These are phyloP conservation scores for Parsonsia alboflavescens DNA, from an alignment of 257 asterid species.

Conservation along the genomic window DNA sequence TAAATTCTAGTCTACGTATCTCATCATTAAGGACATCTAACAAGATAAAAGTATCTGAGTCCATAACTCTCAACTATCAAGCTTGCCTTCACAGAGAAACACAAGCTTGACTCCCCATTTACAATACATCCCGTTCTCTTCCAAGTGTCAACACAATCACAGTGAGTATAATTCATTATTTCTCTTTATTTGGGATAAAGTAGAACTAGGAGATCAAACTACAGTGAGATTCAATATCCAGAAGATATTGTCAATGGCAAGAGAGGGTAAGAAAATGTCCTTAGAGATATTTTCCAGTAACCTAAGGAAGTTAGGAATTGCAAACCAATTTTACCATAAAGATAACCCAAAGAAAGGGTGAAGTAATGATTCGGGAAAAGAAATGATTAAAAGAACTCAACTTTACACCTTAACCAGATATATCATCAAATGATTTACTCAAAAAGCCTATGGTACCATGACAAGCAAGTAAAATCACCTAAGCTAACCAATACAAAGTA, in stretches of 20 bases:
- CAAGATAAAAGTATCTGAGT: not conserved
- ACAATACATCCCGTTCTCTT: not conserved
- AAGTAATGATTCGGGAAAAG: not conserved
- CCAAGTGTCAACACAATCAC: not conserved
- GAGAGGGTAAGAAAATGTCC: not conserved
- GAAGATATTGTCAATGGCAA: not conserved
- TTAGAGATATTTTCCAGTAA: not conserved
- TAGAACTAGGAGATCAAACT: not conserved
- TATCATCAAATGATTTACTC: not conserved
- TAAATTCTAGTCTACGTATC: not conserved
- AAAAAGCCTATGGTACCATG: not conserved
- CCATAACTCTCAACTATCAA: not conserved
- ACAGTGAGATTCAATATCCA: not conserved
- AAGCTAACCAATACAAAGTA: not conserved
- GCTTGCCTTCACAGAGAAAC: not conserved
- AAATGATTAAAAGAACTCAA: not conserved
- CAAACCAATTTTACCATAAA: not conserved
- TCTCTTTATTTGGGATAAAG: not conserved
- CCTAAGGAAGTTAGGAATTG: not conserved
- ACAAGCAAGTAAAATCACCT: not conserved
- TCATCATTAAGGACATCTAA: not conserved
- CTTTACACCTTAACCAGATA: not conserved
- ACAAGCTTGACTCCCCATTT: not conserved
- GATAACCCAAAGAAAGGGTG: not conserved
- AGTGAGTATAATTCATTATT: not conserved